A percentile compares a stretch with the other conserved stretches of the same genome.
phyloP scores from a whole-genome alignment of 768 basidiomycete genomes.

The Trametopsis cervina region DNA sequence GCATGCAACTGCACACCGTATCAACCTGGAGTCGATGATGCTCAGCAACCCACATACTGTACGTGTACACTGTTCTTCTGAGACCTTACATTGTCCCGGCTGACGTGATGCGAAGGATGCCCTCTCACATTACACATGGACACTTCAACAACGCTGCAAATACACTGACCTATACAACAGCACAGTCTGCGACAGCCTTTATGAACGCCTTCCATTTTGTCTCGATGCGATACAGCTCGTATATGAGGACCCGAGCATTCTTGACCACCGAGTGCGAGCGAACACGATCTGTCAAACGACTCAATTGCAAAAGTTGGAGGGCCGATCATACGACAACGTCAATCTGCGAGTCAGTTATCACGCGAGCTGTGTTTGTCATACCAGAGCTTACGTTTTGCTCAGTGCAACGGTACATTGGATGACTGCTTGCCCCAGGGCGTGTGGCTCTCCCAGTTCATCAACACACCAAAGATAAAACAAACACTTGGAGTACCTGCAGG shows the following conservation, averaged over 20 bases:
- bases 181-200: constrained; percentile 22
- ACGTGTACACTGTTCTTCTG: no score
- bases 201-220: constrained; percentile 21
- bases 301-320: neutral
- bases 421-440: constrained; percentile 4
- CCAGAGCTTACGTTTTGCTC: neutral
- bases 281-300: constrained; percentile 10
- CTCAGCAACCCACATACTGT: constrained; percentile 23
- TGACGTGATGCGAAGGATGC: constrained; percentile 17
- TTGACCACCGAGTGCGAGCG: neutral
- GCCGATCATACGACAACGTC: constrained; percentile 6
- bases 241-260: constrained; percentile 13
- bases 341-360: constrained; percentile 1
- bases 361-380: neutral
- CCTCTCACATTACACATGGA: constrained; percentile 25
- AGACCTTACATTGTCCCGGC: neutral
- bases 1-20: constrained; percentile 16
- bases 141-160: constrained; percentile 24
- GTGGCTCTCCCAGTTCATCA: constrained; percentile 5
- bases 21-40: constrained; percentile 29
- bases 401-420: constrained; percentile 8
- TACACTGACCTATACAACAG: constrained; percentile 24
- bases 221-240: constrained; percentile 12
- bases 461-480: neutral
- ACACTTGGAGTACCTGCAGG: constrained; percentile 2